Evolutionary conservation across 805 yeast species (phyloP).

Genomic region (Saturnispora sekii): DNA sequence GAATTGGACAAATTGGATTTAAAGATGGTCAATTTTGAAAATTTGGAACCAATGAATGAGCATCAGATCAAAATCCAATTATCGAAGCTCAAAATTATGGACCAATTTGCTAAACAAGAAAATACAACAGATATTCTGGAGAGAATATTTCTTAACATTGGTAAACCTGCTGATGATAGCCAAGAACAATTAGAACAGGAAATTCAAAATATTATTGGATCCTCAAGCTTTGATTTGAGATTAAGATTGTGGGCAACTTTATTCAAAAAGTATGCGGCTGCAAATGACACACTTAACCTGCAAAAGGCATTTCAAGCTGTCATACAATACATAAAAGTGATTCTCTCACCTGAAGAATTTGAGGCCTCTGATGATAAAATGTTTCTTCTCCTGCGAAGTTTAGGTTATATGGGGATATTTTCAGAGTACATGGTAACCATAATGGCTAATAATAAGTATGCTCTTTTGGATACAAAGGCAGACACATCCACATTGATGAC

Average conservation of each 20-base stretch:
- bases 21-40: conserved; percentile 45
- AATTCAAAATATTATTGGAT: conserved; percentile 49
- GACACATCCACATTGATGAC: conserved; percentile 13
- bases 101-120: conserved; percentile 48
- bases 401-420: conserved; percentile 47
- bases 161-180: conserved; percentile 17
- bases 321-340: conserved; percentile 34
- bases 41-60: conserved; percentile 46
- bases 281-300: conserved; percentile 27
- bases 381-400: conserved; percentile 35
- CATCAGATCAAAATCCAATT: conserved; percentile 48
- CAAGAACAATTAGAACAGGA: conserved; percentile 29
- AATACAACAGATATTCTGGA: conserved; percentile 21
- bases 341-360: conserved; percentile 24
- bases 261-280: conserved; percentile 41
- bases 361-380: conserved; percentile 27
- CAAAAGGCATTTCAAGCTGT: conserved; percentile 44
- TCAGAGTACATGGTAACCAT: conserved; percentile 28
- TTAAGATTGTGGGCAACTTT: conserved; percentile 70
- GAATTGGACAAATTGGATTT: conserved; percentile 23
- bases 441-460: conserved; percentile 29
- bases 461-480: conserved; percentile 6
- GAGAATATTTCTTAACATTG: conserved; percentile 13
- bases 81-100: conserved; percentile 61
- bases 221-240: conserved; percentile 56